Evolutionary conservation across 1,284 basidiomycete species (phyloP), one percentile per base, ranked within the genome.

Genomic region (Pulchroboletus neoregius): DNA sequence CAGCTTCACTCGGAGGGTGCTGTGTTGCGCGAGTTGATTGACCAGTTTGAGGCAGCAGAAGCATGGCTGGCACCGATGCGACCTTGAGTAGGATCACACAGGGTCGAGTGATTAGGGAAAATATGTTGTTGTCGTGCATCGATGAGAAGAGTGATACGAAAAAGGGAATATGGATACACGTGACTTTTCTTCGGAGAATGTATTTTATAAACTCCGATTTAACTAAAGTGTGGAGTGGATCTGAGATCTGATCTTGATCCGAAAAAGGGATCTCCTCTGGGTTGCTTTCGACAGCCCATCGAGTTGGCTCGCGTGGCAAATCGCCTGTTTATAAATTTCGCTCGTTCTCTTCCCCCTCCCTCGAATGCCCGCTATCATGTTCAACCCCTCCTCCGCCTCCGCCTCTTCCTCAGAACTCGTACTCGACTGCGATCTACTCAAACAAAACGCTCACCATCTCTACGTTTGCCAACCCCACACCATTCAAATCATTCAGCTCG

Each of bases 1-100:
- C 84, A 87, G 55, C 74, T 98, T 67, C 85, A 90, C 68, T 83
- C 84, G 46, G 89, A 94, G 66, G 81, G 81, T 39, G 80, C 84
- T 28, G 86, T 92, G 45, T 71, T 89, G 58, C 76, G 80, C 36
- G 87, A 94, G 65, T 70, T 98, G 67, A 90, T 90, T 63, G 84
- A 89, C 68, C 90, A 95, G 72, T 99, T 99, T 69, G 92, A 95
- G 72, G 83, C 83, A 48, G 95, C 95, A 13, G 90, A 98, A 69
- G 80, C 80, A 51, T 98, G 94, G 94, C 73, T 98, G 59, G 81
- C 79, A 58, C 93, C 91, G 47, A 93, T 94, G 89, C 73, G 91
- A 58, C 90, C 90, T 54, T 91, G n/a, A 24, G 23, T 8, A 24
- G 23, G 23, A 9, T 24, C 23, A 9, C 23, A 9, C 23, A n/a